A percentile compares a stretch with the other conserved stretches of the same genome.
Conservation (phyloP, 208 protist genomes). For the Novymonas esmeraldas region DNA sequence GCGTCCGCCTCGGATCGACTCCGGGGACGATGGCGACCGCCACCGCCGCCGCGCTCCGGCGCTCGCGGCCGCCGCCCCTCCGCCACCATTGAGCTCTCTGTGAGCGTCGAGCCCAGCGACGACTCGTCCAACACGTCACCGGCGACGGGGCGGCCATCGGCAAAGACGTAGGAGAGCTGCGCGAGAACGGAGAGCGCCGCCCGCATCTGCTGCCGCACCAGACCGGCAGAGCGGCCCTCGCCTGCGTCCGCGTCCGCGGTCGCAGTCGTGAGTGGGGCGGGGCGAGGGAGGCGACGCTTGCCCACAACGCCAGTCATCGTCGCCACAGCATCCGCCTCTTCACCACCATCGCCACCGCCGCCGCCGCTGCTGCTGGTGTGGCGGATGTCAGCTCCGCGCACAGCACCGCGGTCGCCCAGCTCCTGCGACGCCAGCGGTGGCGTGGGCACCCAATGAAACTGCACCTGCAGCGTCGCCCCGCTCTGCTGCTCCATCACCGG, state of each 20-base stretch:
- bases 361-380: not conserved
- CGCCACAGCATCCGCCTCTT: not conserved
- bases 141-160: conserved; percentile 8
- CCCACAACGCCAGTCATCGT: not conserved
- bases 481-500: conserved; percentile 15
- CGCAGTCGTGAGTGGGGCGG: not conserved
- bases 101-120: not conserved
- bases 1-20: not conserved
- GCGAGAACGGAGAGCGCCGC: conserved; percentile 20
- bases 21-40: not conserved
- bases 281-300: not conserved
- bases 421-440: too few relatives aligned
- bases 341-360: not conserved
- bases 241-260: not conserved
- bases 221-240: not conserved
- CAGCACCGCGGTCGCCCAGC: too few relatives aligned
- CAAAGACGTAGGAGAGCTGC: conserved; percentile 25
- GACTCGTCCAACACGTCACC: not conserved
- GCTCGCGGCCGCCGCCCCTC: not conserved
- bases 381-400: too few relatives aligned
- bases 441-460: conserved; percentile 32
- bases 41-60: not conserved
- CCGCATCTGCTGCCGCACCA: conserved; percentile 20
- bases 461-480: conserved; percentile 32
- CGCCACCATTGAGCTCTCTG: not conserved